Base-by-base conservation (phyloP, 805 yeast species). In the Maudiozyma bulderi region DNA sequence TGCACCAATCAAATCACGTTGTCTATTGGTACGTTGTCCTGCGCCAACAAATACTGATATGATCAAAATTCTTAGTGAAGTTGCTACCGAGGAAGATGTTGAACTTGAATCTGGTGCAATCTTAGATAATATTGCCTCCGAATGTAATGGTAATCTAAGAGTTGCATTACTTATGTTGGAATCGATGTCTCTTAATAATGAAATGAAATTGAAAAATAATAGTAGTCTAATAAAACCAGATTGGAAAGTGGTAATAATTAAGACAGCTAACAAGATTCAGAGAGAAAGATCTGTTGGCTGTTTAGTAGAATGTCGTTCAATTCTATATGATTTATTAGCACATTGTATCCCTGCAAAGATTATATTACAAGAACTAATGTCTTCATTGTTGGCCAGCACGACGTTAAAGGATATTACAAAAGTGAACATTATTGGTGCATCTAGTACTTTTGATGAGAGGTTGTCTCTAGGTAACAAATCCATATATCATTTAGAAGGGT, bases 401-500 rank as follows among this genome's bases (percentile, higher is more conserved):
- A 51, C 53, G 10, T 33, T 47, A 5, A 46, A 47, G 26, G 61
- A 58, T 10, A 51, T 57, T 0, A 62, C 73, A 3, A 74, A 76
- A 42, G 52, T 64, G n/a, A 70, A 66, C 6, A 69, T 86, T 35
- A 77, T 85, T 9, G 76, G 76, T 8, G 67, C 80, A 5, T 83
- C 84, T 2, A 77, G 95, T 2, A 60, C 73, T 1, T 83, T 79
- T 58, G 99, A 93, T 61, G 96, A 93, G 59, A 76, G 99, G 50
- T 73, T 93, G 51, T 79, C 89, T 50, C 69, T 85, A 50, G 99
- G 98, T 2, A 77, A 78, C 51, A 93, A 93, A 66, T 86, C 89
- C 38, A 91, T 93, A 10, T 93, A 87, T 67, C 99, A 93, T 68
- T 69, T 93, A 48, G 99, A 93, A 70, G 99, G 98, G 1, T 93